These are phyloP conservation scores for Gardenia jasminoides DNA, from an alignment of 257 asterid species.

Conservation along the genomic window DNA sequence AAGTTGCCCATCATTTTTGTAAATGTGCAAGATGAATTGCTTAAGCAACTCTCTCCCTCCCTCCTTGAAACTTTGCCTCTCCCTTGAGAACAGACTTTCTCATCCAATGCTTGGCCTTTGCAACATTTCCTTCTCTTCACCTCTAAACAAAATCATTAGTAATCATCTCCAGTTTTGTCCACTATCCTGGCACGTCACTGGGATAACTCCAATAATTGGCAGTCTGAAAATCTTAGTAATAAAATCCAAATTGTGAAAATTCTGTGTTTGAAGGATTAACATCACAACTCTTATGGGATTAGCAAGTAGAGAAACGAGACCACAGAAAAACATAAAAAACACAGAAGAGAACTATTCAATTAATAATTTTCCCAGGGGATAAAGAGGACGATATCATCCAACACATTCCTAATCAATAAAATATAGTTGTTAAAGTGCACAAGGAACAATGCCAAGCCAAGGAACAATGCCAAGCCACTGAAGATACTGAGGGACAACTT, in stretches of 20 bases:
- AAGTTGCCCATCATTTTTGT: not conserved
- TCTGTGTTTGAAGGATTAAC: not conserved
- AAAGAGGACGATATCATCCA: not conserved
- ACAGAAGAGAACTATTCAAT: not conserved
- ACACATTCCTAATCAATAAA: not conserved
- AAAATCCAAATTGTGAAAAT: not conserved
- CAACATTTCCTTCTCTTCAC: not conserved
- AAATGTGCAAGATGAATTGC: not conserved
- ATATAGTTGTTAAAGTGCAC: not conserved
- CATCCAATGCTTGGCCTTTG: not conserved
- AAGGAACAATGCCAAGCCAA: not conserved
- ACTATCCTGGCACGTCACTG: not conserved
- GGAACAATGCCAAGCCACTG: not conserved
- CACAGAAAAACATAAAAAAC: too few relatives aligned
- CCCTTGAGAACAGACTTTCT: not conserved
- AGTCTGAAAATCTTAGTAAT: not conserved
- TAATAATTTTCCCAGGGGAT: not conserved
- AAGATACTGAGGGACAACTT: not conserved
- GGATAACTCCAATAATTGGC: not conserved
- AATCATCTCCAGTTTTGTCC: not conserved
- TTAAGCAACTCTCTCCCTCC: not conserved
- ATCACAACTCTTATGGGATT: not conserved
- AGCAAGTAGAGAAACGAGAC: not conserved
- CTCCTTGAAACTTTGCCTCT: not conserved
- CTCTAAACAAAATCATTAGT: not conserved